Percentiles rank a stretch among this genome's conserved stretches.
These are phyloP conservation scores for Corymbia calophylla DNA, from an alignment of 441 rosid species.

Conservation along the genomic window DNA sequence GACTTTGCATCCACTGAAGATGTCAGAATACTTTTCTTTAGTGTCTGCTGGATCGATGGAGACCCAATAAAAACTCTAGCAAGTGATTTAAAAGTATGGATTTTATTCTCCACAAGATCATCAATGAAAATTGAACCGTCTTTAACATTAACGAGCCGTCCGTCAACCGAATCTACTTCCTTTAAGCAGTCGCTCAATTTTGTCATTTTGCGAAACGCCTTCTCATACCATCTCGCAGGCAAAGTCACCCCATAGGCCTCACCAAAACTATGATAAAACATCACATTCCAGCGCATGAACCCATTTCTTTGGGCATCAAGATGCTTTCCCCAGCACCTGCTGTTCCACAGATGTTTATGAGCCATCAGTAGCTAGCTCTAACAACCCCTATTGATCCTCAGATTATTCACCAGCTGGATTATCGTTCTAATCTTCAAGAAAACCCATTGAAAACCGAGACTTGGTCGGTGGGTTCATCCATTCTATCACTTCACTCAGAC, in stretches of 20 bases:
- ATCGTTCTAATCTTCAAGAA: not conserved
- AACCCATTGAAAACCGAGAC: not conserved
- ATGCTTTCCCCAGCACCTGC: slow-evolving; percentile 9
- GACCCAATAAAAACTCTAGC: slow-evolving; percentile 57
- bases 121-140: slow-evolving; percentile 21
- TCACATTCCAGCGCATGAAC: slow-evolving; percentile 9
- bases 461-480: not conserved
- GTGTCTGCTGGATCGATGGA: slow-evolving; percentile 42
- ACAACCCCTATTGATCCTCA: not conserved
- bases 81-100: slow-evolving; percentile 1
- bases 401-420: not conserved
- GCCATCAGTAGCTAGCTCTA: slow-evolving; percentile 10
- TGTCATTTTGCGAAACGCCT: slow-evolving; percentile 33
- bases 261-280: slow-evolving; percentile 32
- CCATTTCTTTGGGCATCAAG: slow-evolving; percentile 1
- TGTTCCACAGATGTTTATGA: slow-evolving; percentile 2
- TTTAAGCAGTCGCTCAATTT: slow-evolving; percentile 35
- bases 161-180: slow-evolving; percentile 50
- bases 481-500: not conserved
- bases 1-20: slow-evolving; percentile 8
- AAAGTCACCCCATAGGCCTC: slow-evolving; percentile 25
- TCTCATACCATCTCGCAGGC: slow-evolving; percentile 42
- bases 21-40: slow-evolving; percentile 12
- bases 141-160: slow-evolving; percentile 40
- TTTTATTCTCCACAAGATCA: not conserved